Evolutionary conservation across 129 eudicot species (phyloP), one percentile per base, ranked within the genome.

Genomic region (Oenanthe sinensis): DNA sequence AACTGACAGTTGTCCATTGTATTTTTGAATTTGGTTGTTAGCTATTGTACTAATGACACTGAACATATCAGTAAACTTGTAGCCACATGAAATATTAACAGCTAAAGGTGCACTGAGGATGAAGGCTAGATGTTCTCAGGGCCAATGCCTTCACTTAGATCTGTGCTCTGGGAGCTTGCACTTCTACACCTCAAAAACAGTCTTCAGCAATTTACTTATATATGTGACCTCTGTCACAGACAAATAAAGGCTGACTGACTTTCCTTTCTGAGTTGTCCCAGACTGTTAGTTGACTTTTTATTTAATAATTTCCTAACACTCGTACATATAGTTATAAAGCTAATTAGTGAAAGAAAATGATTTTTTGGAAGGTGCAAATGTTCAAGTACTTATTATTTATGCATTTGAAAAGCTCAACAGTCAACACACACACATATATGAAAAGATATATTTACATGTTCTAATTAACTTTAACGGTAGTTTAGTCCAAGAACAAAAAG

Each of bases 111-210:
- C 65, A 7, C 10, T 2, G 6, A 20, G 28, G 28, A 55, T 22
- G 67, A 58, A 58, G 67, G 67, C 67, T n/a, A 58, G 67, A n/a
- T 58, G 67, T 58, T 58, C 68, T 55, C 28, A 60, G 68, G 68
- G 15, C 68, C 33, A 60, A 58, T 60, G 68, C 13, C 67, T 58
- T 58, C 30, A 22, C 30, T n/a, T 58, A 13, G 30, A 8, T 58
- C 30, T 58, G 30, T 58, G 67, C 67, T 58, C 10, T 58, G 30
- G 67, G 67, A 58, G 67, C 67, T 58, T 58, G 67, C 68, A 60
- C 68, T 1, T 58, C n/a, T 60, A 24, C 68, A 58, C 67, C 67
- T 58, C 67, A 58, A 58, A 48, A 58, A 58, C 67, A 58, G 67
- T 58, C 3, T 54, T n/a, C 26, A 58, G 67, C 67, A n/a, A n/a